Conservation (phyloP, 1,284 basidiomycete genomes). For the Coniophora puteana region DNA sequence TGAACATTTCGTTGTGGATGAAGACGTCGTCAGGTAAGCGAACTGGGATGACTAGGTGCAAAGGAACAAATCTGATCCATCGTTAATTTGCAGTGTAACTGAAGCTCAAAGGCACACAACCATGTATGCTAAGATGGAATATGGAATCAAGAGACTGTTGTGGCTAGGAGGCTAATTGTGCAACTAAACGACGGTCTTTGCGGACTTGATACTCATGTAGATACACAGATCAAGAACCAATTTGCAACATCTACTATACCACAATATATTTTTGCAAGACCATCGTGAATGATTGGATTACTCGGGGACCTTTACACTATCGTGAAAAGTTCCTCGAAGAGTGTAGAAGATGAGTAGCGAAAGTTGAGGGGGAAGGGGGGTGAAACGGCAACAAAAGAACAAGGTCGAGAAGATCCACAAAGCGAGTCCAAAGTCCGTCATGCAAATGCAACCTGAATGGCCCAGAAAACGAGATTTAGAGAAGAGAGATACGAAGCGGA, state of each 20-base stretch:
- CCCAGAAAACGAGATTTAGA: too few relatives aligned
- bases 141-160: conserved; percentile 81
- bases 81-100: conserved; percentile 46
- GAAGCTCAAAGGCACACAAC: conserved; percentile 83
- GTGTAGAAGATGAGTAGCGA: too few relatives aligned
- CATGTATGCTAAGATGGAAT: conserved; percentile 86
- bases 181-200: not conserved
- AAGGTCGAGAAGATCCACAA: too few relatives aligned
- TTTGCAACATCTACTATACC: too few relatives aligned
- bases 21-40: conserved; percentile 78
- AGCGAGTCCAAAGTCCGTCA: too few relatives aligned
- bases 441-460: too few relatives aligned
- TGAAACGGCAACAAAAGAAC: too few relatives aligned
- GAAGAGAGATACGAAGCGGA: conserved; percentile 4
- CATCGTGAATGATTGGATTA: too few relatives aligned
- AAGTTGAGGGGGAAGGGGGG: too few relatives aligned
- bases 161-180: conserved; percentile 70
- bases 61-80: too few relatives aligned
- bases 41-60: conserved; percentile 7
- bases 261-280: conserved; percentile 3
- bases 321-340: too few relatives aligned
- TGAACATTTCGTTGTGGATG: conserved; percentile 52
- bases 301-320: too few relatives aligned
- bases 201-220: conserved; percentile 8
- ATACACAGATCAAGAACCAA: not conserved